Percentiles rank a stretch among this genome's conserved stretches.
These are phyloP conservation scores for Gossypium gossypioides DNA, from an alignment of 441 rosid genomes.

Conservation along the genomic window DNA sequence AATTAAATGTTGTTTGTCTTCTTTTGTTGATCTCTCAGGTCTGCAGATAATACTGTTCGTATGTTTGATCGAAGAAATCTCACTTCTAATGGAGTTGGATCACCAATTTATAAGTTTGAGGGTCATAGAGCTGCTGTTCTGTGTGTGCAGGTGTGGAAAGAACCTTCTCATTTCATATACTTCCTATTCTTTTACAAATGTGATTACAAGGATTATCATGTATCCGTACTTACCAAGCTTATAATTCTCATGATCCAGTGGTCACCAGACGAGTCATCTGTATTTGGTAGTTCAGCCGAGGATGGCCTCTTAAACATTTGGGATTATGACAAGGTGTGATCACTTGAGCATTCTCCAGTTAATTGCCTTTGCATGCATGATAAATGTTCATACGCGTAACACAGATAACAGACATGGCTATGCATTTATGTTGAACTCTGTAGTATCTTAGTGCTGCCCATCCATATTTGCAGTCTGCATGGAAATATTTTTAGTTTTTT, in stretches of 20 bases:
- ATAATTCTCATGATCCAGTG: slow-evolving; percentile 42
- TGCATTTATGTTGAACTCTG: neutral
- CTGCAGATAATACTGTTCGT: slow-evolving; percentile 85
- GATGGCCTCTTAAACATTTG: slow-evolving; percentile 93
- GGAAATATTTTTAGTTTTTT: neutral
- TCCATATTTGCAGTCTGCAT: neutral
- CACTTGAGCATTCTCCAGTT: neutral
- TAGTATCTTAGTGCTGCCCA: neutral
- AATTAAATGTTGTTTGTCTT: neutral
- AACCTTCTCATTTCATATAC: neutral
- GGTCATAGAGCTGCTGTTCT: slow-evolving; percentile 95
- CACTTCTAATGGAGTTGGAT: slow-evolving; percentile 63
- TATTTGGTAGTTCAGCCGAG: slow-evolving; percentile 96
- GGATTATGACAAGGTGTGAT: slow-evolving; percentile 79
- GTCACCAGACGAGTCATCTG: slow-evolving; percentile 89
- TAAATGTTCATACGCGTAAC: neutral
- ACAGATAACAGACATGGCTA: neutral
- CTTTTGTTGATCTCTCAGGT: slow-evolving; percentile 34
- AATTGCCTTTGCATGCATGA: neutral
- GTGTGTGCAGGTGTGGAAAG: slow-evolving; percentile 70
- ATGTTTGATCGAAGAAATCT: slow-evolving; percentile 88
- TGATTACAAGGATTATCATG: neutral
- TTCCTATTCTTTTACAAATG: neutral
- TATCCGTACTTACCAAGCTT: slow-evolving; percentile 5
- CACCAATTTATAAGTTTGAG: slow-evolving; percentile 75